Conservation (phyloP, 2,329 filamentous ascomycete species). For the Trichothecium roseum region DNA sequence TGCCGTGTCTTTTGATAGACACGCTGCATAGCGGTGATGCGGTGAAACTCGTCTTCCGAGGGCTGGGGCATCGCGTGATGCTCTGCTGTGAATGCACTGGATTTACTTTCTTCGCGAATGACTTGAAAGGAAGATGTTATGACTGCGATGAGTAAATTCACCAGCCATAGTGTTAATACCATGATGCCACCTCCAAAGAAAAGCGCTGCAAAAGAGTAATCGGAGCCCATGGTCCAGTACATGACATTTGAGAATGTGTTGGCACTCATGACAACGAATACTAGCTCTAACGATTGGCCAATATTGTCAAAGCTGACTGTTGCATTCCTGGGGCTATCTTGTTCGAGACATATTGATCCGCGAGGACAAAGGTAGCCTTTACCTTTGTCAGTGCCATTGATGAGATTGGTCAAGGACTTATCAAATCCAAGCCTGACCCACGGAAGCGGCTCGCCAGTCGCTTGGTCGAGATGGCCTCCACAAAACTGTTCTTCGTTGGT, state of each 20-base stretch:
- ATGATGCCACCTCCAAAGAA: slow-evolving; percentile 69
- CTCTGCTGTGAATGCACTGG: slow-evolving; percentile 81
- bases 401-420: slow-evolving; percentile 31
- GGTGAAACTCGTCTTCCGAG: slow-evolving; percentile 23
- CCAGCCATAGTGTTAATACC: slow-evolving; percentile 91
- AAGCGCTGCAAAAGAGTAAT: slow-evolving; percentile 77
- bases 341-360: slow-evolving; percentile 74
- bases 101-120: slow-evolving; percentile 90
- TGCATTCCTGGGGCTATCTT: slow-evolving; percentile 65
- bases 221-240: slow-evolving; percentile 85
- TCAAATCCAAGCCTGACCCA: slow-evolving; percentile 58
- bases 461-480: slow-evolving; percentile 64
- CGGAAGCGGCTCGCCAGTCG: slow-evolving; percentile 45
- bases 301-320: slow-evolving; percentile 97
- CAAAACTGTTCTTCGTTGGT: slow-evolving; percentile 67
- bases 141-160: slow-evolving; percentile 88
- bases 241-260: slow-evolving; percentile 95
- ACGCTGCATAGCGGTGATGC: slow-evolving; percentile 47
- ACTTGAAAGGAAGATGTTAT: slow-evolving; percentile 98
- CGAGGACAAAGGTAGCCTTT: slow-evolving; percentile 87
- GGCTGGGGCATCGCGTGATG: slow-evolving; percentile 22
- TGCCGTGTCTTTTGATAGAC: slow-evolving; percentile 64
- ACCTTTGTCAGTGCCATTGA: slow-evolving; percentile 36
- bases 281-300: slow-evolving; percentile 78
- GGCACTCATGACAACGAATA: slow-evolving; percentile 97